Base-by-base conservation (phyloP, 2,329 filamentous ascomycete genomes). In the Xylaria polymorpha region DNA sequence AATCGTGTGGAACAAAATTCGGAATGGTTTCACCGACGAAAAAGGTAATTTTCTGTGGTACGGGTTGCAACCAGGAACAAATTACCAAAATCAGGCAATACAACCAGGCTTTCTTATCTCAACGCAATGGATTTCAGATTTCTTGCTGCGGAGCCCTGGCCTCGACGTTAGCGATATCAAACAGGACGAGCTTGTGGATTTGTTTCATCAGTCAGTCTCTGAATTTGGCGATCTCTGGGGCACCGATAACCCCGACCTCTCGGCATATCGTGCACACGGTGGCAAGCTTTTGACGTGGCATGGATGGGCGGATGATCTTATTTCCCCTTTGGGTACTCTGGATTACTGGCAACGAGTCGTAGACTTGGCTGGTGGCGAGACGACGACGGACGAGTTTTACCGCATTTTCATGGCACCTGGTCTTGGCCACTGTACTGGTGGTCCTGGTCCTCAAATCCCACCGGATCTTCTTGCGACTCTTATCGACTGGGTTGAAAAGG, bases 321-420 rank as follows among this genome's bases (percentile, higher is more conserved):
- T 84, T 22, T 73, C 77, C 8, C 73, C 79, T 0, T 70, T 75
- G 14, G 76, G 75, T 1, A 78, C 79, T 8, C 70, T 76, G 14
- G 67, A 77, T 35, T 83, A 81, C 71, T 80, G 79, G 63, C 61
- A 77, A 41, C 74, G 73, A 18, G 79, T 80, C 0, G 67, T 63
- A 51, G 66, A 72, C 22, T 48, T 64, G 37, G 67, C 73, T 10
- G 70, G 67, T 6, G 66, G 69, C 14, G 68, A 72, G 9, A 64
- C 70, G 35, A 53, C 70, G 46, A 81, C 83, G 48, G 83, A 81
- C 1, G 82, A 84, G 18, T 85, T 86, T 74, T 88, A 86, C 76
- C 75, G 80, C 1, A 80, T 85, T 71, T 87, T 87, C 74, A 75
- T 79, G 4, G 81, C 87, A 6, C 85, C 85, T 1, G 86, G 85